Conservation (phyloP, 129 eudicot genomes). For the Lactuca sativa region DNA sequence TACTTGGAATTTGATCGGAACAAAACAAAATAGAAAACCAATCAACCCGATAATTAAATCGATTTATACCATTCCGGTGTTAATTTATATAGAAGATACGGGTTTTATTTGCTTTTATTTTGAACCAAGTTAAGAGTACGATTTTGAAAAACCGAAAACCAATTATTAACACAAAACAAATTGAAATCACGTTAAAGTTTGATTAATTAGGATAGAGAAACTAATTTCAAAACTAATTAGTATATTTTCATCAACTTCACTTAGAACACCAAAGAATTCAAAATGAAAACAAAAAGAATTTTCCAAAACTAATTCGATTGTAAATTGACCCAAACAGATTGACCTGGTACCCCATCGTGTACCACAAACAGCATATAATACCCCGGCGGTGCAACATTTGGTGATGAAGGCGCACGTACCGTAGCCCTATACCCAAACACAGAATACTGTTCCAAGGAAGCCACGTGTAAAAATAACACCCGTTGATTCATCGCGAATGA, state of each 20-base stretch:
- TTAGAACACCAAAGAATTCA: slow-evolving; percentile 5
- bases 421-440: slow-evolving; percentile 44
- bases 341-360: slow-evolving; percentile 65
- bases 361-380: slow-evolving; percentile 93
- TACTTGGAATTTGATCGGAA: too few species aligned
- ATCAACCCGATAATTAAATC: too few species aligned
- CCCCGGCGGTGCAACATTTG: slow-evolving; percentile 81
- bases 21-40: too few species aligned
- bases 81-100: too few species aligned
- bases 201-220: slow-evolving; percentile 3
- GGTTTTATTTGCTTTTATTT: background rate
- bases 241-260: background rate
- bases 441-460: slow-evolving; percentile 30
- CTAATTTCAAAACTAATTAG: background rate
- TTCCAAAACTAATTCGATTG: slow-evolving; percentile 9
- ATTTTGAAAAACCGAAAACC: background rate
- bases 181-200: background rate
- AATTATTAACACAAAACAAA: background rate
- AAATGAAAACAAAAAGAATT: background rate
- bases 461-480: slow-evolving; percentile 46
- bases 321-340: slow-evolving; percentile 60
- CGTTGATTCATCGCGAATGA: slow-evolving; percentile 88
- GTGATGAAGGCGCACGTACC: slow-evolving; percentile 57
- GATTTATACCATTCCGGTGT: too few species aligned
- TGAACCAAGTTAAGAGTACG: background rate